phyloP scores from a whole-genome alignment of 176 grass and related monocot species.

The Musa troglodytarum region DNA sequence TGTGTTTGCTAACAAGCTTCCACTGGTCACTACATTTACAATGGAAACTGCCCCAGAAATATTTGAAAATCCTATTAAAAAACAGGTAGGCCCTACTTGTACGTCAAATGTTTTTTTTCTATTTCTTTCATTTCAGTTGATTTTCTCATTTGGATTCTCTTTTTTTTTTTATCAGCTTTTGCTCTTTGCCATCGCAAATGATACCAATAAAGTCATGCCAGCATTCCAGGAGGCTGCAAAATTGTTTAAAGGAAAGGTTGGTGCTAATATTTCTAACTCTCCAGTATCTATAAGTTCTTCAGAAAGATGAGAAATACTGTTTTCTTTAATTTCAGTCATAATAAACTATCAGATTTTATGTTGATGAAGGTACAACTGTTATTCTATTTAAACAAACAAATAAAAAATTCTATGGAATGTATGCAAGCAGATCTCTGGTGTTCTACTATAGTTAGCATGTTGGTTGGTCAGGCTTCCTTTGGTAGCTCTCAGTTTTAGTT shows the following conservation, averaged over 20 bases:
- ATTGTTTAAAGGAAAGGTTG: constrained; percentile 84
- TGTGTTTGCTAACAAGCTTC: constrained; percentile 75
- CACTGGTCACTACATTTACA: constrained; percentile 68
- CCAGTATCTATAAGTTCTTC: constrained; percentile 1
- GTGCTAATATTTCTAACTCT: constrained; percentile 9
- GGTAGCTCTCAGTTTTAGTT: background rate
- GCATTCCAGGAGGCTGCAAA: constrained; percentile 78
- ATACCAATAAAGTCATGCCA: constrained; percentile 44
- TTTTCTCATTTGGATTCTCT: constrained; percentile 10
- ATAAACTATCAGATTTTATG: background rate
- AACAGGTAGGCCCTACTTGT: constrained; percentile 36
- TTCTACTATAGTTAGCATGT: background rate
- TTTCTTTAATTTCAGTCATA: no score
- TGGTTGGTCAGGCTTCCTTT: background rate
- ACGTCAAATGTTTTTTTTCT: background rate
- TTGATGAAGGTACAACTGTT: background rate
- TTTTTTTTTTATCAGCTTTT: constrained; percentile 46
- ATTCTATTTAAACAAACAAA: background rate
- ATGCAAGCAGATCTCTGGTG: background rate
- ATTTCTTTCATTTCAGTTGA: background rate
- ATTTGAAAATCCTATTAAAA: constrained; percentile 93
- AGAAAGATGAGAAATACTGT: background rate
- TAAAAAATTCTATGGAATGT: background rate
- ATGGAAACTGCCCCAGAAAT: constrained; percentile 58
- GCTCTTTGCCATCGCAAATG: constrained; percentile 69